phyloP scores from a whole-genome alignment of 768 basidiomycete species.

The Nevesoporus exiguus region DNA sequence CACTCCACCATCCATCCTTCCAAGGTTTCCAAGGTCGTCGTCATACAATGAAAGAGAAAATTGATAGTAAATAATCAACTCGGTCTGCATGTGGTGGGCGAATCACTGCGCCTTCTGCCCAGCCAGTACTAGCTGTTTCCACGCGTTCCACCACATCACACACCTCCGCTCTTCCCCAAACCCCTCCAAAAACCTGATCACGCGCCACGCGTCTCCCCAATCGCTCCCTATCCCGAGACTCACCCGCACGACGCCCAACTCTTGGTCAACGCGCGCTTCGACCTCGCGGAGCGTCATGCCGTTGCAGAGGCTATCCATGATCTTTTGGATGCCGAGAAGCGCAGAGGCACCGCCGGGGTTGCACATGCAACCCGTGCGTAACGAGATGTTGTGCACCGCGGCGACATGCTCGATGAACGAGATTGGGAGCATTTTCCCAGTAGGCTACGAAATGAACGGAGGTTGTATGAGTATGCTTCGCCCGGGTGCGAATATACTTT shows the following conservation, averaged over 20 bases:
- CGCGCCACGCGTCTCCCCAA: constrained; percentile 69
- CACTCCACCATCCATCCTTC: too few relatives aligned
- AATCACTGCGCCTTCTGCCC: too few relatives aligned
- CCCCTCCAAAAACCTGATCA: constrained; percentile 46
- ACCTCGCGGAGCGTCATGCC: constrained; percentile 63
- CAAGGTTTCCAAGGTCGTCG: too few relatives aligned
- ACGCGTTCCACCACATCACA: constrained; percentile 40
- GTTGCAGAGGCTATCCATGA: constrained; percentile 58
- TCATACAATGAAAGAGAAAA: too few relatives aligned
- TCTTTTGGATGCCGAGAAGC: constrained; percentile 59
- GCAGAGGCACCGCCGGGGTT: constrained; percentile 81
- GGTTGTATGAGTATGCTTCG: background rate
- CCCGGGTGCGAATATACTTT: background rate
- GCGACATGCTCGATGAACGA: constrained; percentile 74
- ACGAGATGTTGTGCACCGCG: constrained; percentile 58
- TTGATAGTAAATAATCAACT: too few relatives aligned
- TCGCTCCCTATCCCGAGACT: constrained; percentile 78
- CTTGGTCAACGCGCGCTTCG: constrained; percentile 56
- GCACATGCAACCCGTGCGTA: constrained; percentile 86
- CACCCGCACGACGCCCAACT: constrained; percentile 72
- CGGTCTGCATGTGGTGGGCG: too few relatives aligned
- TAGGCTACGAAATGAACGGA: constrained; percentile 40
- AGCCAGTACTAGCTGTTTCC: too few relatives aligned
- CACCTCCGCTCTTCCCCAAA: constrained; percentile 41
- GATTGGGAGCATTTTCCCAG: constrained; percentile 64